These are phyloP conservation scores for Tuber indicum DNA, from an alignment of 495 filamentous ascomycete species.

Conservation along the genomic window DNA sequence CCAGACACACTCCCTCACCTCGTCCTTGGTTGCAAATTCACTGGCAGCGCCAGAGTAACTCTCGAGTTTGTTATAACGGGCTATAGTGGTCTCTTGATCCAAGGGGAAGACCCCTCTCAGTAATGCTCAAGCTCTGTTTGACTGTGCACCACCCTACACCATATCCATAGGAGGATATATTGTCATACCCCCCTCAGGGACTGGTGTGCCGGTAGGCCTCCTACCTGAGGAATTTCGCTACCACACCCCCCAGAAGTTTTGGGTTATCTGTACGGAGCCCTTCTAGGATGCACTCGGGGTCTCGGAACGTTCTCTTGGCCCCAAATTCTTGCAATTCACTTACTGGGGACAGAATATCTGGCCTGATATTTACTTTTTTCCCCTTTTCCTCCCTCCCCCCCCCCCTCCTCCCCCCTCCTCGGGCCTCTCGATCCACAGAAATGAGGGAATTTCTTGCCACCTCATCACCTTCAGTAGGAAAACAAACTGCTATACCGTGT, in stretches of 20 bases:
- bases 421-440: neutral
- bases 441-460: slow-evolving; percentile 2
- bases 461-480: neutral
- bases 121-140: neutral
- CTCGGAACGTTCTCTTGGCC: neutral
- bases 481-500: neutral
- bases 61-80: neutral
- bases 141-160: neutral
- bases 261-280: neutral
- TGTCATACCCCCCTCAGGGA: neutral
- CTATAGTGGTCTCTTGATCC: neutral
- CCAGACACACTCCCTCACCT: neutral
- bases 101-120: neutral
- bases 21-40: neutral
- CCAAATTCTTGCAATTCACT: neutral
- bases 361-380: neutral
- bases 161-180: neutral
- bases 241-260: neutral
- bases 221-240: neutral
- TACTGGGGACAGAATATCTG: neutral
- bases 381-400: neutral
- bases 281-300: neutral
- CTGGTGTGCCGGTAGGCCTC: neutral
- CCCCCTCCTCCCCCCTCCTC: neutral
- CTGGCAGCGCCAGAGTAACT: neutral